Evolutionary conservation across 495 filamentous ascomycete species (phyloP).

Genomic region (Neurospora africana): DNA sequence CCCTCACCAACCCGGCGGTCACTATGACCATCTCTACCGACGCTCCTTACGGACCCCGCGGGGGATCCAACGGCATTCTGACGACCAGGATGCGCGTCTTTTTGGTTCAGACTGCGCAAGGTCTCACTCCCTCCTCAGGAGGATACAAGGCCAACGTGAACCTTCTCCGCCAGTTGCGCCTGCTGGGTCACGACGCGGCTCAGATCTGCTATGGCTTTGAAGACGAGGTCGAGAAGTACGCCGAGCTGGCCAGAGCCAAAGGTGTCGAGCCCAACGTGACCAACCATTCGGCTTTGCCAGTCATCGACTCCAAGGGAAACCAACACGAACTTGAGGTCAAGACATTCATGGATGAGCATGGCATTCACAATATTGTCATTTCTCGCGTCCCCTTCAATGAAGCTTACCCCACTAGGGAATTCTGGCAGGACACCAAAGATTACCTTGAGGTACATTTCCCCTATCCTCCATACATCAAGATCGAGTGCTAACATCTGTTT

Average conservation of each 20-base stretch:
- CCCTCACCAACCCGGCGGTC: not conserved
- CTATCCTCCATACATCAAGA: not conserved
- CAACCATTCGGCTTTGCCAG: not conserved
- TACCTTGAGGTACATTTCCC: conserved; percentile 15
- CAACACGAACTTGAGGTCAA: conserved; percentile 5
- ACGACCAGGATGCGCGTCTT: conserved; percentile 15
- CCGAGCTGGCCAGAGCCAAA: conserved; percentile 8
- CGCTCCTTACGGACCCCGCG: not conserved
- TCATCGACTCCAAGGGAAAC: conserved; percentile 1
- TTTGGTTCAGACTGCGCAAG: conserved; percentile 24
- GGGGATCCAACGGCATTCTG: not conserved
- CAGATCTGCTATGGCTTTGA: conserved; percentile 20
- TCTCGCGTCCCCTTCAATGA: conserved; percentile 7
- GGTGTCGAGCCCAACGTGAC: conserved; percentile 11
- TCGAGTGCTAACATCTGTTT: not conserved
- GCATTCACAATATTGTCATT: conserved; percentile 16
- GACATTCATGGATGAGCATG: conserved; percentile 17
- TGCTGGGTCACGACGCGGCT: conserved; percentile 9
- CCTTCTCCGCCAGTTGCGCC: conserved; percentile 14
- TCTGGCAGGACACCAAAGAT: conserved; percentile 13
- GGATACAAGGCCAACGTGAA: conserved; percentile 23
- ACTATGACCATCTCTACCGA: not conserved
- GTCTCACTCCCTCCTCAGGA: conserved; percentile 22
- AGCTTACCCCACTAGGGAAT: conserved; percentile 14
- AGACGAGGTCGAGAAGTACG: conserved; percentile 10